Conservation (phyloP, 148 eudicot species). For the Cornus florida region DNA sequence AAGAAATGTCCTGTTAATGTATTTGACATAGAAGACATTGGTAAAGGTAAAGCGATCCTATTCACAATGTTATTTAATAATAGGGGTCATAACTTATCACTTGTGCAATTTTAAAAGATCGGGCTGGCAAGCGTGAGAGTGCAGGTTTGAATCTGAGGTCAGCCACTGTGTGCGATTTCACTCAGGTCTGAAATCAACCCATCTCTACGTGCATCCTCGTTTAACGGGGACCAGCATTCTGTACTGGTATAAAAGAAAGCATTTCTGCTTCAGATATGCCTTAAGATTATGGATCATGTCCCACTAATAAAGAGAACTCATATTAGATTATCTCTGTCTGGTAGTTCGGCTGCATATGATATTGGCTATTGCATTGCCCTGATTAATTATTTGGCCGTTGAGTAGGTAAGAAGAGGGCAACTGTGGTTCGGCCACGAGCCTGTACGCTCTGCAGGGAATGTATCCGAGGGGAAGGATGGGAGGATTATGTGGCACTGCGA, state of each 20-base stretch:
- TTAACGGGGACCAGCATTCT: too few species aligned
- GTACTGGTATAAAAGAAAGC: neutral
- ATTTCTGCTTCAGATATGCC: neutral
- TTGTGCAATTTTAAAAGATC: too few species aligned
- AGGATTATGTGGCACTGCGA: conserved; percentile 59
- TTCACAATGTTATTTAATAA: neutral
- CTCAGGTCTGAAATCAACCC: too few species aligned
- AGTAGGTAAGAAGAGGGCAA: conserved; percentile 61
- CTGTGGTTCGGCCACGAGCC: conserved; percentile 65
- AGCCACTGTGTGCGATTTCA: too few species aligned
- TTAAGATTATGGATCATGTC: too few species aligned
- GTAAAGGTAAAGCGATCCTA: conserved; percentile 40
- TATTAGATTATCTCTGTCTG: neutral
- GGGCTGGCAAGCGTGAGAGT: too few species aligned
- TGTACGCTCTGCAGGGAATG: conserved; percentile 96
- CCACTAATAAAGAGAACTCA: neutral
- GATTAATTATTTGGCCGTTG: conserved; percentile 12
- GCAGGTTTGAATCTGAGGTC: too few species aligned
- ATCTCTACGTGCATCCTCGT: too few species aligned
- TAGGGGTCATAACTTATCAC: too few species aligned
- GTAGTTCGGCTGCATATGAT: neutral
- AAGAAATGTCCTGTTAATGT: conserved; percentile 73
- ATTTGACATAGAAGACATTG: conserved; percentile 86
- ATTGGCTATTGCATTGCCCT: neutral
- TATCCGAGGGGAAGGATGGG: conserved; percentile 78